Evolutionary conservation across 2,329 filamentous ascomycete species (phyloP), one percentile per base, ranked within the genome.

Genomic region (Botrytis deweyae): DNA sequence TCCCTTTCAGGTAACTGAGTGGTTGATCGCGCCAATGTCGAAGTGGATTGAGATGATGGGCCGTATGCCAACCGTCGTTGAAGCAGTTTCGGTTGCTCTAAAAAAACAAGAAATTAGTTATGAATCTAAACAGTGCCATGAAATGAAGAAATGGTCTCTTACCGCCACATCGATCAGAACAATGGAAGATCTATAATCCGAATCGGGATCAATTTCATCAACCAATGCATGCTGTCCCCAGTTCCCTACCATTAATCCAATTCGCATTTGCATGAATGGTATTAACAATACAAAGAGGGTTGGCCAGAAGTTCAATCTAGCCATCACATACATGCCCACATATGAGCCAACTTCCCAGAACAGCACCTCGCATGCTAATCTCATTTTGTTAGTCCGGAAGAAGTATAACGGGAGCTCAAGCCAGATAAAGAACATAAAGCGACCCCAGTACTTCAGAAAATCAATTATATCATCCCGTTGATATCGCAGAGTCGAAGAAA

Each of bases 161-260:
- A 94, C 92, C 10, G 91, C 86, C 10, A 95, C 92, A 79, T 95
- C 93, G 72, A 95, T 90, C 38, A 95, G 81, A 0, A 93, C 95
- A 76, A 95, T 92, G 81, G 92, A 94, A 0, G 91, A 93, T 52
- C 92, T 86, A 78, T 90, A 95, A 80, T 95, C 92, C 0, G 92
- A 94, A 78, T 93, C 88, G 0, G 93, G 93, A 77, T 93, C 90
- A 20, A 89, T 84, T 33, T 90, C 88, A 78, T 95, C 92, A 10
- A 95, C 92, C 76, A 95, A 90, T 1, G 92, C 92, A 80, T 95
- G 93, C 80, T 95, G 93, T 5, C 92, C 93, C 92, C 92, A 95
- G 80, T 95, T 95, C 1, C 93, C 93, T 12, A 93, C 86, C 93
- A 95, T 95, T 76, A 95, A 82, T 0, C 90, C 92, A 29, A 93